Percentiles rank a stretch among this genome's conserved stretches.
phyloP scores from a whole-genome alignment of 495 filamentous ascomycete species.

The Aspergillus homomorphus region DNA sequence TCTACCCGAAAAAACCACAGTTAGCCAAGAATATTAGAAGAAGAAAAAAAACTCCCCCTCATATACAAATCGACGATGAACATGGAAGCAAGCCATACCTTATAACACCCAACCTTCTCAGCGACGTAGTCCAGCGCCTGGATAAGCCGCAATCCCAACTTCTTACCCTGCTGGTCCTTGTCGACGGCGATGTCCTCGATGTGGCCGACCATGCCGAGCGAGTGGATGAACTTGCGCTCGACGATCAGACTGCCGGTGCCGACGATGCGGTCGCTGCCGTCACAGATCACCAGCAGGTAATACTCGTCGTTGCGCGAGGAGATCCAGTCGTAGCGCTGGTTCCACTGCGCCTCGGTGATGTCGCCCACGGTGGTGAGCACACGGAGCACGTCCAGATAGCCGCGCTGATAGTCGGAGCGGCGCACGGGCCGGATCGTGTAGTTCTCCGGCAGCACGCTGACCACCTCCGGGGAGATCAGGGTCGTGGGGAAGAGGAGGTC shows the following conservation, averaged over 20 bases:
- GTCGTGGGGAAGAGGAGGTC: constrained; percentile 68
- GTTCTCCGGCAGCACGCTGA: constrained; percentile 66
- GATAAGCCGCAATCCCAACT: constrained; percentile 87
- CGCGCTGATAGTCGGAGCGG: constrained; percentile 67
- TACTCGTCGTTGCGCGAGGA: constrained; percentile 73
- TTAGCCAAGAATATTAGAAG: constrained; percentile 7
- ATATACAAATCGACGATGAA: too few relatives aligned
- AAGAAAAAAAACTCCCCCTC: constrained; percentile 5
- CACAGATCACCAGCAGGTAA: constrained; percentile 78
- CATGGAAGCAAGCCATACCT: constrained; percentile 54
- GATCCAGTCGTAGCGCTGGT: constrained; percentile 83
- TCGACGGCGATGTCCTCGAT: constrained; percentile 98
- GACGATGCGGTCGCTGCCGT: constrained; percentile 67
- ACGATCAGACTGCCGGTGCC: constrained; percentile 86
- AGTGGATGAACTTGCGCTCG: constrained; percentile 55
- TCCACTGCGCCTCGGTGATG: constrained; percentile 70
- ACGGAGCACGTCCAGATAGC: constrained; percentile 84
- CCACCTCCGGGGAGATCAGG: constrained; percentile 74
- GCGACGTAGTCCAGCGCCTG: constrained; percentile 90
- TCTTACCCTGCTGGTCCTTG: constrained; percentile 94
- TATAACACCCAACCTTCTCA: constrained; percentile 84
- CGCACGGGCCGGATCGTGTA: constrained; percentile 82
- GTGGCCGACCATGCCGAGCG: constrained; percentile 70
- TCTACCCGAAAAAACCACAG: constrained; percentile 34
- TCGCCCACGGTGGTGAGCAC: constrained; percentile 93